Evolutionary conservation across 2,329 filamentous ascomycete species (phyloP), one percentile per base, ranked within the genome.

Genomic region (Ascochyta koolunga): DNA sequence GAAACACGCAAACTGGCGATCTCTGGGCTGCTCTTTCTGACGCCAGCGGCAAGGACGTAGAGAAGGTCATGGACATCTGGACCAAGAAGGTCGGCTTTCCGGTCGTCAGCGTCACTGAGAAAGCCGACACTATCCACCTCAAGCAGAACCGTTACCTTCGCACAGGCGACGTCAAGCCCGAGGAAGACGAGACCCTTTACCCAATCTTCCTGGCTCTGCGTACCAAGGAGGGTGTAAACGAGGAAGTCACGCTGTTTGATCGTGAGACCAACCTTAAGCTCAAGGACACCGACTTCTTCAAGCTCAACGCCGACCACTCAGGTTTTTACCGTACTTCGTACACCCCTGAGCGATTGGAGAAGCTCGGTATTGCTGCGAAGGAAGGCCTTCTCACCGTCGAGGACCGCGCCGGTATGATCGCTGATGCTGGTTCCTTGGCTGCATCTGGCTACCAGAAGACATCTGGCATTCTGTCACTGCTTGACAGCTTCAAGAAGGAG

Each of bases 21-120:
- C 83, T 98, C 21, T 98, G 93, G 93, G 86, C 89, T 53, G 89
- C 93, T 27, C 82, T 98, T 36, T 89, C 88, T 56, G 88, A 93
- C 59, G 93, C 91, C 16, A 96, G 92, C 70, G 93, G 93, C 57
- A 96, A 97, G 78, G 89, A 93, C 45, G 89, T 98, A 15, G 87
- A 91, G 68, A 85, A 90, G 58, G 89, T 97, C 51, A 97, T 97
- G 88, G 89, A 92, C 49, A 91, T 93, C 62, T 98, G 93, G 93
- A 98, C 93, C 45, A 97, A 96, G 83, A 89, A 96, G 68, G 89
- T 98, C 51, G 93, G 93, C 46, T 97, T 89, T 78, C 93, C 93
- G 0, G 93, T 98, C 33, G 84, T 98, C 39, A 89, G 89, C 7
- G 92, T 98, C 24, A 90, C 89, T 0, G 90, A 93, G 74, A 80